These are phyloP conservation scores for Clavispora vitiphila DNA, from an alignment of 805 yeast genomes.

Conservation along the genomic window DNA sequence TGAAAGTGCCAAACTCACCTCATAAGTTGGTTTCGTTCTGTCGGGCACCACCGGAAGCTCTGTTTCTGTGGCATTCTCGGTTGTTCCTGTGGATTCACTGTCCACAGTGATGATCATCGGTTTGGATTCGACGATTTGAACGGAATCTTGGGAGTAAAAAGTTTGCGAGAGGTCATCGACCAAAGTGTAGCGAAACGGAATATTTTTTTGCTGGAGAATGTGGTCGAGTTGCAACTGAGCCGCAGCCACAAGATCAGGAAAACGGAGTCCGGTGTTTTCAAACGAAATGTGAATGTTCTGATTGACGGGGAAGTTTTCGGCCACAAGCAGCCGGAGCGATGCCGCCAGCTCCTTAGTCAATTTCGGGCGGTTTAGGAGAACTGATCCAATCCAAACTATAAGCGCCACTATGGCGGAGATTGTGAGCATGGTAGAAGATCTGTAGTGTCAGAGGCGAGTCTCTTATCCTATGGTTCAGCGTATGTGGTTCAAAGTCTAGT, in stretches of 20 bases:
- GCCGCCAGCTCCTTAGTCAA: background rate
- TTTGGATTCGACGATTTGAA: background rate
- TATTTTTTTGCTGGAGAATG: constrained; percentile 4
- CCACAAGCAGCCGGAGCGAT: background rate
- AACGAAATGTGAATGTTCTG: constrained; percentile 23
- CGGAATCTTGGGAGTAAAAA: constrained; percentile 2
- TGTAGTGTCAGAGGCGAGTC: too few relatives aligned
- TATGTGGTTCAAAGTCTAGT: too few relatives aligned
- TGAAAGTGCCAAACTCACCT: constrained; percentile 33
- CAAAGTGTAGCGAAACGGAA: constrained; percentile 9
- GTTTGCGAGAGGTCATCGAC: constrained; percentile 9
- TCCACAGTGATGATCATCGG: background rate
- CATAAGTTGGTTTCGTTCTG: constrained; percentile 10
- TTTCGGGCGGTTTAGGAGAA: background rate
- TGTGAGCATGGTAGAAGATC: constrained; percentile 2
- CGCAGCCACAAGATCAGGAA: constrained; percentile 64
- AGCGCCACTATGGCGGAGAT: constrained; percentile 2
- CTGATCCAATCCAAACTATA: constrained; percentile 4
- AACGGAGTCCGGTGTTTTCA: constrained; percentile 41
- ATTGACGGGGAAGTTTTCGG: constrained; percentile 7
- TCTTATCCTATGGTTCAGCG: too few relatives aligned
- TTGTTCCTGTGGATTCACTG: background rate
- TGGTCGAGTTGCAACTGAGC: constrained; percentile 30
- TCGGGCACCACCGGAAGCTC: too few relatives aligned
- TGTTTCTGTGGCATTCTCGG: background rate